Base-by-base conservation (phyloP, 2,329 filamentous ascomycete species). In the Mycosphaerella sp. region DNA sequence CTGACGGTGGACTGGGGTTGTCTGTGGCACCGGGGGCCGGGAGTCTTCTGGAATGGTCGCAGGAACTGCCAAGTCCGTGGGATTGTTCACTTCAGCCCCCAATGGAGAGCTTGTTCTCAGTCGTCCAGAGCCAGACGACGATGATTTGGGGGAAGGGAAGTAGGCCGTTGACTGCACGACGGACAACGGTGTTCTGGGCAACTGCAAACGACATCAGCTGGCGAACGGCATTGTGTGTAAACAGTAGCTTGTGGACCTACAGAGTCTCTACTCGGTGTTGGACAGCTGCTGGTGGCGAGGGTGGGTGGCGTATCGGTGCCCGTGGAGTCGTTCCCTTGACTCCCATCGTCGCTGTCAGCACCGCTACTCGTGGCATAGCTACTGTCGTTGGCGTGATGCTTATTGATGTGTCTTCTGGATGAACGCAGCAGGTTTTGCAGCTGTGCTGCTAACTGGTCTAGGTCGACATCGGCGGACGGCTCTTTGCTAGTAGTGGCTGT, bases 31-130 rank as follows among this genome's bases (percentile, higher is more conserved):
- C 10, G 30, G 18, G 2, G 41, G 35, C n/a, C 48, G 41, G n/a
- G 44, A 46, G 37, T 55, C 49, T 50, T 55, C 53, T 17, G 53
- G 41, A 30, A 55, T 55, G 1, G 49, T 35, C 14, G 53, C 49
- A 28, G 53, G 53, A 6, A 55, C 50, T 0, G 48, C 46, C 3
- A 55, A 37, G 18, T 52, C 53, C 18, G 45, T 35, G 14, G 47
- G 28, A 28, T 41, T 52, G 41, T 35, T 49, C 34, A 46, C 40
- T 3, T 41, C 54, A 14, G 44, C 25, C 8, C 34, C 51, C n/a
- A 54, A 28, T 13, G 51, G 54, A 40, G 51, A 52, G 12, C 50
- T 45, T 18, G 51, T 37, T 45, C 48, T 48, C 21, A 50, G 16
- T 41, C 51, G 48, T 2, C 44, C 49, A 14, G 54, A 46, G 1